These are phyloP conservation scores for Kurtzmaniella natalensis DNA, from an alignment of 1,139 yeast species.

Conservation along the genomic window DNA sequence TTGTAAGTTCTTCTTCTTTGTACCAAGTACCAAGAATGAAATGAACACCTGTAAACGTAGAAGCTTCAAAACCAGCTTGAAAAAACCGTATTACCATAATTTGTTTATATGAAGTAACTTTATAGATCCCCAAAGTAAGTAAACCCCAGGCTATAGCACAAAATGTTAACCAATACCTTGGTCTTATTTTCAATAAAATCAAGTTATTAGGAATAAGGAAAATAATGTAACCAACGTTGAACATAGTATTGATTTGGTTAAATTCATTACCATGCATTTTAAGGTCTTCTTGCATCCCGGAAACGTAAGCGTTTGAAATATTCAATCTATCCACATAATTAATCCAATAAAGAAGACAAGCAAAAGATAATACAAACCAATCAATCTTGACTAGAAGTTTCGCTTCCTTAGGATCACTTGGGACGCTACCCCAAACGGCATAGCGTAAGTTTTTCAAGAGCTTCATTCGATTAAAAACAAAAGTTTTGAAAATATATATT, in stretches of 20 bases:
- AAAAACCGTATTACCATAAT: slow-evolving; percentile 51
- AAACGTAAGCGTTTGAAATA: slow-evolving; percentile 54
- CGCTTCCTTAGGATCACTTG: slow-evolving; percentile 34
- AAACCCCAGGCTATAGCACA: slow-evolving; percentile 55
- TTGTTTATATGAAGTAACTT: slow-evolving; percentile 38
- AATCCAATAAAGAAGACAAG: slow-evolving; percentile 53
- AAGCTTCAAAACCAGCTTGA: slow-evolving; percentile 52
- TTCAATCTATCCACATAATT: slow-evolving; percentile 45
- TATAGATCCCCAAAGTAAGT: slow-evolving; percentile 47
- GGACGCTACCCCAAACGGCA: slow-evolving; percentile 38
- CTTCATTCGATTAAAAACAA: too few relatives aligned
- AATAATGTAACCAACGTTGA: slow-evolving; percentile 56
- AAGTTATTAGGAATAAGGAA: slow-evolving; percentile 56
- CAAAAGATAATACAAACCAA: slow-evolving; percentile 52
- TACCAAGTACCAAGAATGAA: slow-evolving; percentile 52
- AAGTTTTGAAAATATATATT: too few relatives aligned
- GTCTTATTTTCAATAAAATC: slow-evolving; percentile 46
- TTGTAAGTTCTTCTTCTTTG: slow-evolving; percentile 43
- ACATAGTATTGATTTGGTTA: slow-evolving; percentile 50
- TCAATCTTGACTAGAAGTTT: slow-evolving; percentile 46
- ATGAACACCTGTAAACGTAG: slow-evolving; percentile 52
- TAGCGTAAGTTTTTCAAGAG: too few relatives aligned
- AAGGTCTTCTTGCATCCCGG: slow-evolving; percentile 56
- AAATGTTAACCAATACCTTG: slow-evolving; percentile 51
- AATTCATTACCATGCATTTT: slow-evolving; percentile 45